Percentiles rank a stretch among this genome's conserved stretches.
Conservation (phyloP, 129 eudicot species). For the Chrysanthemum seticuspe region DNA sequence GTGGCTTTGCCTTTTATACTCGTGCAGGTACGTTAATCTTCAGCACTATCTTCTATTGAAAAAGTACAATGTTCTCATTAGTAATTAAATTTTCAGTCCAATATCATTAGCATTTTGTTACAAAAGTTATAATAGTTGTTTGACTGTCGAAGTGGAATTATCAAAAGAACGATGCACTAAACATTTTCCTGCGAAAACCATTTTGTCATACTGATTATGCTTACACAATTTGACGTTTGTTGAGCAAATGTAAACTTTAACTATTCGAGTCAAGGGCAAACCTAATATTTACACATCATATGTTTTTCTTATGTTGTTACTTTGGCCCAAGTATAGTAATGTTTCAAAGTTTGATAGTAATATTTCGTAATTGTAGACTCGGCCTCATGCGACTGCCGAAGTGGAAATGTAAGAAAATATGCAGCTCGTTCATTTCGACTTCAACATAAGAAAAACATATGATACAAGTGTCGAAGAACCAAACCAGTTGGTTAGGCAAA, state of each 20-base stretch:
- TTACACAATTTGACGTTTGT: background rate
- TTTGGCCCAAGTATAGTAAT: background rate
- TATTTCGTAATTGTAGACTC: constrained; percentile 49
- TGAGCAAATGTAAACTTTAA: background rate
- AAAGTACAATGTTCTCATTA: too few species aligned
- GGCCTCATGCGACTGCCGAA: constrained; percentile 88
- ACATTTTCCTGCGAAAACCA: background rate
- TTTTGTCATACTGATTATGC: background rate
- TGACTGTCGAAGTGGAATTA: too few species aligned
- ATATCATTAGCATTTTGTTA: too few species aligned
- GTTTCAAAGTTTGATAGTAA: background rate
- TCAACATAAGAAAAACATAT: constrained; percentile 32
- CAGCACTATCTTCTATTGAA: background rate
- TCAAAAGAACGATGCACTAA: background rate
- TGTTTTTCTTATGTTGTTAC: background rate
- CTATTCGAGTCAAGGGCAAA: background rate
- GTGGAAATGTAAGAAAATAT: constrained; percentile 91
- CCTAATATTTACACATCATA: background rate
- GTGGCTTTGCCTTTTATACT: constrained; percentile 87
- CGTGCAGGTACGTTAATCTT: constrained; percentile 57
- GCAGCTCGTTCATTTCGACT: constrained; percentile 93
- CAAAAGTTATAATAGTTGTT: too few species aligned
- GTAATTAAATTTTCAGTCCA: too few species aligned
- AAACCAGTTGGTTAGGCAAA: too few species aligned
- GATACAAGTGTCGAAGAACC: too few species aligned